Evolutionary conservation across 108 stramenopile species (phyloP).

Genomic region (Epipyxis sp.): DNA sequence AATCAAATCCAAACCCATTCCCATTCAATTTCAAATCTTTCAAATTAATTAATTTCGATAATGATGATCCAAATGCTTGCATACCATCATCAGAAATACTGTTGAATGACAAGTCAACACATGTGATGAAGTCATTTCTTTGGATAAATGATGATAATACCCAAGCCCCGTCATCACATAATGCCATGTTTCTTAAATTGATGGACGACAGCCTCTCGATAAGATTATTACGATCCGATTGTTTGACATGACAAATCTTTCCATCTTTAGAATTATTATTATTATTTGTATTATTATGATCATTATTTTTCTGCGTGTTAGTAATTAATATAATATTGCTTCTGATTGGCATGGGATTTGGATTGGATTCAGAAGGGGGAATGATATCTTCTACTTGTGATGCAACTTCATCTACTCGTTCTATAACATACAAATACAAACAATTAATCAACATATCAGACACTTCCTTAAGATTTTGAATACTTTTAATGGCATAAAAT

Average conservation of each 20-base stretch:
- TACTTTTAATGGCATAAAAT: too few relatives aligned
- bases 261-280: too few relatives aligned
- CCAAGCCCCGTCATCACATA: conserved; percentile 24
- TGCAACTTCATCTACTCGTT: too few relatives aligned
- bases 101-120: conserved; percentile 19
- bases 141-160: background rate
- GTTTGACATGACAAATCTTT: background rate
- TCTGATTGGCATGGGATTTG: too few relatives aligned
- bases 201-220: background rate
- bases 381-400: too few relatives aligned
- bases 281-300: too few relatives aligned
- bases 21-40: conserved; percentile 38
- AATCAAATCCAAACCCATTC: conserved; percentile 45
- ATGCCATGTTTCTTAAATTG: background rate
- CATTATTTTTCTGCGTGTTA: too few relatives aligned
- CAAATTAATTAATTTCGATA: conserved; percentile 25
- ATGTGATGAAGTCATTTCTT: background rate
- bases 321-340: too few relatives aligned
- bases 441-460: too few relatives aligned
- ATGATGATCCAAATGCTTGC: background rate
- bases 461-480: too few relatives aligned
- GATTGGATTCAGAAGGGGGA: too few relatives aligned
- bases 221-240: background rate
- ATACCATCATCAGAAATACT: conserved; percentile 27
- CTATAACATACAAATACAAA: too few relatives aligned